Evolutionary conservation across 148 eudicot genomes (phyloP).

Genomic region (Heliamphora exappendiculata): DNA sequence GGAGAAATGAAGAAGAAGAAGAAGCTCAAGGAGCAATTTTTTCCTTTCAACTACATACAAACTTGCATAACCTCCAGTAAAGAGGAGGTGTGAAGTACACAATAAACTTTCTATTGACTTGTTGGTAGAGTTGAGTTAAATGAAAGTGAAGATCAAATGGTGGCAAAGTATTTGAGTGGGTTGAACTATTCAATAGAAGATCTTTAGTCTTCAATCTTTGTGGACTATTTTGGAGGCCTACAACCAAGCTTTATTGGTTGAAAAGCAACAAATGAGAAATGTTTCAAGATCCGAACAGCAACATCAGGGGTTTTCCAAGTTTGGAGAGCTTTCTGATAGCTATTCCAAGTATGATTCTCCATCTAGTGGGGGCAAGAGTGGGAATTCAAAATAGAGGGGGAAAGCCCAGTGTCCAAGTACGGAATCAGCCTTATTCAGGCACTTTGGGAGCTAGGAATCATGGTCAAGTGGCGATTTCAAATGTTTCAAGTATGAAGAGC

Average conservation of each 20-base stretch:
- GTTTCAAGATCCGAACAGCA: neutral
- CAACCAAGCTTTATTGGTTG: neutral
- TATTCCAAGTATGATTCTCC: neutral
- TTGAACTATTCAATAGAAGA: neutral
- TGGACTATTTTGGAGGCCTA: neutral
- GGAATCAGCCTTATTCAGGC: neutral
- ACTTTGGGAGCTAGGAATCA: too few species aligned
- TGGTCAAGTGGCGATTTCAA: too few species aligned
- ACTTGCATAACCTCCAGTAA: neutral
- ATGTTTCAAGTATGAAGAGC: too few species aligned
- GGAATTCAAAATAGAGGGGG: neutral
- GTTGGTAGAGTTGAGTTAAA: neutral
- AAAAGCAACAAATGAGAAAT: neutral
- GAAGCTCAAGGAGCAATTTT: neutral
- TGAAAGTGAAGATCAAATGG: neutral
- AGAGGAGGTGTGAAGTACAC: neutral
- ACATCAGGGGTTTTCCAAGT: neutral
- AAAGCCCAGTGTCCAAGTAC: neutral
- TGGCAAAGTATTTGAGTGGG: neutral
- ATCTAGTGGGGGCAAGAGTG: neutral
- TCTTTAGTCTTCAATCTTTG: neutral
- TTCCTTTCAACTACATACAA: neutral
- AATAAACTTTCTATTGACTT: neutral
- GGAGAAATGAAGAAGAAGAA: constrained; percentile 12
- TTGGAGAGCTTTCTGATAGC: neutral